These are phyloP conservation scores for Trichomonas gallinae DNA, from an alignment of 208 protist genomes.

Conservation along the genomic window DNA sequence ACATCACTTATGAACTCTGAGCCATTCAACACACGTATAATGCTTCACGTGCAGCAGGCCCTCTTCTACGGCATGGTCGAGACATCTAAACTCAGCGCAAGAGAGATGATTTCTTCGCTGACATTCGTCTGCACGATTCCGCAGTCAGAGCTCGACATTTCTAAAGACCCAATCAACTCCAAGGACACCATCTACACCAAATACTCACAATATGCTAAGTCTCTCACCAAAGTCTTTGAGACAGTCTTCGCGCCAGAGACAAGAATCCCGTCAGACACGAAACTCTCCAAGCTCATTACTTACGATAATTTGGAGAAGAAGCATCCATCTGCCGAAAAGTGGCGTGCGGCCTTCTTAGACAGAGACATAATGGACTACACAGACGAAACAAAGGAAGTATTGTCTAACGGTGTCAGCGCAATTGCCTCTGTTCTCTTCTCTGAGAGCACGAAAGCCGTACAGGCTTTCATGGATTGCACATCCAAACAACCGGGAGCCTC, in stretches of 20 bases:
- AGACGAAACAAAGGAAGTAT: not conserved
- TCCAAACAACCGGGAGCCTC: not conserved
- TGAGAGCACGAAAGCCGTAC: not conserved
- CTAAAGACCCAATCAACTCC: not conserved
- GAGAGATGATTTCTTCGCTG: not conserved
- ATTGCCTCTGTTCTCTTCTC: not conserved
- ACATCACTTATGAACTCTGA: not conserved
- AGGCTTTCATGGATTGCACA: not conserved
- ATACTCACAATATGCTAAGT: not conserved
- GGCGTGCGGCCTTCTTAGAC: not conserved
- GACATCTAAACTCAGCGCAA: not conserved
- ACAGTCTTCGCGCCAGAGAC: not conserved
- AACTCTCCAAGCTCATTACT: not conserved
- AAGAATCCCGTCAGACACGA: not conserved
- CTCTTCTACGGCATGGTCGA: not conserved
- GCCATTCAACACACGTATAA: not conserved
- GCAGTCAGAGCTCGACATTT: not conserved
- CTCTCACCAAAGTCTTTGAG: not conserved
- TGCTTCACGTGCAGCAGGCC: not conserved
- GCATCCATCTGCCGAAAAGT: not conserved
- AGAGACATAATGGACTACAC: not conserved
- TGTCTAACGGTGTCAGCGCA: too few species aligned
- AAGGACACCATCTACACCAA: not conserved
- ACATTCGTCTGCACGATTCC: not conserved
- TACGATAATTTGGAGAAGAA: not conserved